Conservation (phyloP, 371 early-diverging fungal species). For the Syncephalastrum monosporum region DNA sequence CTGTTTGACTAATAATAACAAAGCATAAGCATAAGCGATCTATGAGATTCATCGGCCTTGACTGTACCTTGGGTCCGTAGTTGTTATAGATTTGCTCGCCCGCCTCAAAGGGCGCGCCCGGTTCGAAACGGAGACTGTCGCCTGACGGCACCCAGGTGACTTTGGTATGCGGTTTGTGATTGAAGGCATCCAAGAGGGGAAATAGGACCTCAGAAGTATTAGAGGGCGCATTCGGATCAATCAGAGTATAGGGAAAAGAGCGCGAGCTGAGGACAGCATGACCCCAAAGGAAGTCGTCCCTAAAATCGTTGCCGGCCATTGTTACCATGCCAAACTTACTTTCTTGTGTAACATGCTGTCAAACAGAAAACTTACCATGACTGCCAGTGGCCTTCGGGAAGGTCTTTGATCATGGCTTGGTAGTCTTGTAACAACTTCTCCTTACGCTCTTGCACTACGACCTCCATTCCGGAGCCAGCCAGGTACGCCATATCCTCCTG, state of each 20-base stretch:
- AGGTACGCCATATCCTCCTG: slow-evolving; percentile 47
- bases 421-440: slow-evolving; percentile 29
- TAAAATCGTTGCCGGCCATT: slow-evolving; percentile 15
- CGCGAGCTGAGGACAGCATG: slow-evolving; percentile 57
- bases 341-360: slow-evolving; percentile 4
- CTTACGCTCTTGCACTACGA: slow-evolving; percentile 41
- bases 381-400: slow-evolving; percentile 24
- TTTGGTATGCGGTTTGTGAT: slow-evolving; percentile 53
- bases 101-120: slow-evolving; percentile 25
- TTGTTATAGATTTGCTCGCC: slow-evolving; percentile 63
- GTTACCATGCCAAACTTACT: background rate
- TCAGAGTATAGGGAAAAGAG: slow-evolving; percentile 55
- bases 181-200: slow-evolving; percentile 58
- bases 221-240: slow-evolving; percentile 29
- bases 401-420: slow-evolving; percentile 21
- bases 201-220: slow-evolving; percentile 44
- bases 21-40: no score
- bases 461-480: slow-evolving; percentile 49
- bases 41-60: background rate
- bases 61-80: slow-evolving; percentile 64
- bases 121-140: slow-evolving; percentile 32
- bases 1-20: slow-evolving; percentile 52
- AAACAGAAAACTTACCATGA: slow-evolving; percentile 30
- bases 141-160: slow-evolving; percentile 51
- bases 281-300: slow-evolving; percentile 63